Evolutionary conservation across 1,284 basidiomycete genomes (phyloP).

Genomic region (Ustilago curta): DNA sequence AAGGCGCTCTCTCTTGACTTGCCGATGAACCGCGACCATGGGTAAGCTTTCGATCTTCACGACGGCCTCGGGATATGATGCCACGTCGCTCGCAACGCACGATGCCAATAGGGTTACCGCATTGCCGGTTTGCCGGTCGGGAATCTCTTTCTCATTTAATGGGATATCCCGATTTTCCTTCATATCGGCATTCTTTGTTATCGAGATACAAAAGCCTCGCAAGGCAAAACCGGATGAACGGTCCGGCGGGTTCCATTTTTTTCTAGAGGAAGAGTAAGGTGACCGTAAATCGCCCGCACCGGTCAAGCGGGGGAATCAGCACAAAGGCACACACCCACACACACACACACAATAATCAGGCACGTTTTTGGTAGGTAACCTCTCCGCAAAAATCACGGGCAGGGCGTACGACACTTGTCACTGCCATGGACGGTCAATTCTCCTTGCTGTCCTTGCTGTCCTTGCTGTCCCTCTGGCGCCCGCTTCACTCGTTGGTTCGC

Average conservation of each 20-base stretch:
- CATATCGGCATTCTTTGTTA: not conserved
- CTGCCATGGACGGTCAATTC: not conserved
- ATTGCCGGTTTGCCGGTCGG: constrained; percentile 1
- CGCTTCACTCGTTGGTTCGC: no score
- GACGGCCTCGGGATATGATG: no score
- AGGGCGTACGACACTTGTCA: constrained; percentile 13
- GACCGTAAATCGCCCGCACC: constrained; percentile 41
- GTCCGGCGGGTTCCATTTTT: constrained; percentile 30
- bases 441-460: no score
- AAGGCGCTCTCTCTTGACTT: no score
- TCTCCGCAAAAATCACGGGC: not conserved
- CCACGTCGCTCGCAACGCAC: no score
- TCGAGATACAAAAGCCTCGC: no score
- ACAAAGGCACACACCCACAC: no score
- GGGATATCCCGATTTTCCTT: not conserved
- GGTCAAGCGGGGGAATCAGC: constrained; percentile 14
- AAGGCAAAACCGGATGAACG: constrained; percentile 35
- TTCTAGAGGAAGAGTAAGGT: constrained; percentile 1
- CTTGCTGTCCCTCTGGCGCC: no score
- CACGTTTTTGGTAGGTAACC: not conserved
- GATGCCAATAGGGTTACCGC: no score
- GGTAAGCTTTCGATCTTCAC: no score
- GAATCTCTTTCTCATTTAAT: not conserved
- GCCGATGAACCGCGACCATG: not conserved
- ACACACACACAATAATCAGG: not conserved